These are phyloP conservation scores for Phalaenopsis aphrodite DNA, from an alignment of 106 monocot species.

Conservation along the genomic window DNA sequence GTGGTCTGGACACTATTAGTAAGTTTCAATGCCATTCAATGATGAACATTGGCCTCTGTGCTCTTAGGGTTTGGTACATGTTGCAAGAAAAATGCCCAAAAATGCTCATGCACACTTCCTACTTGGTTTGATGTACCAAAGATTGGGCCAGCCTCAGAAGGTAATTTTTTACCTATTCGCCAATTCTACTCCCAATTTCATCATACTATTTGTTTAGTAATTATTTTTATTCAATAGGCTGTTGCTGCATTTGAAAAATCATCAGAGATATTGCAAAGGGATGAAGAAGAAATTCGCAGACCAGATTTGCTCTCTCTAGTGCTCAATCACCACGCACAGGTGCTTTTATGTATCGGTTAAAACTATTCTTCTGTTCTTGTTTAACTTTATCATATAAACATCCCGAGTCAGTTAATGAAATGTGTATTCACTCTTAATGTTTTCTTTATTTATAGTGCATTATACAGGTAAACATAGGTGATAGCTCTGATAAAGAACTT, in stretches of 20 bases:
- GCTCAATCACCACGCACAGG: slow-evolving; percentile 92
- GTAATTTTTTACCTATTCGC: slow-evolving; percentile 20
- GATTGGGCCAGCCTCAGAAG: slow-evolving; percentile 94
- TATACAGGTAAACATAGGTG: slow-evolving; percentile 50
- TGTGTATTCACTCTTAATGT: background rate
- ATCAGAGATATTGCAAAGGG: slow-evolving; percentile 67
- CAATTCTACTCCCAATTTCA: background rate
- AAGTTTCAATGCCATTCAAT: background rate
- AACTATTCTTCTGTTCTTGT: background rate
- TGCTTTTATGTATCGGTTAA: slow-evolving; percentile 13
- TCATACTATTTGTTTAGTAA: slow-evolving; percentile 6
- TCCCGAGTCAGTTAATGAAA: background rate
- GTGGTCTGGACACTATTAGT: background rate
- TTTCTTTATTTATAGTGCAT: slow-evolving; percentile 50
- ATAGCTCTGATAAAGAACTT: slow-evolving; percentile 77
- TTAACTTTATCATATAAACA: background rate
- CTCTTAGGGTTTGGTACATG: slow-evolving; percentile 80
- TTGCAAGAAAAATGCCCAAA: slow-evolving; percentile 87
- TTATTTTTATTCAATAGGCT: slow-evolving; percentile 39
- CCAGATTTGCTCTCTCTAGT: slow-evolving; percentile 89
- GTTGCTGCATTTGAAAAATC: slow-evolving; percentile 79
- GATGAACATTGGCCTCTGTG: background rate
- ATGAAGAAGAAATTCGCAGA: slow-evolving; percentile 80
- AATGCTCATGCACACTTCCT: slow-evolving; percentile 95
- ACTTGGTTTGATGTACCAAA: slow-evolving; percentile 92